phyloP scores from a whole-genome alignment of 179 eudicot genomes.

The Pouteria campechiana region DNA sequence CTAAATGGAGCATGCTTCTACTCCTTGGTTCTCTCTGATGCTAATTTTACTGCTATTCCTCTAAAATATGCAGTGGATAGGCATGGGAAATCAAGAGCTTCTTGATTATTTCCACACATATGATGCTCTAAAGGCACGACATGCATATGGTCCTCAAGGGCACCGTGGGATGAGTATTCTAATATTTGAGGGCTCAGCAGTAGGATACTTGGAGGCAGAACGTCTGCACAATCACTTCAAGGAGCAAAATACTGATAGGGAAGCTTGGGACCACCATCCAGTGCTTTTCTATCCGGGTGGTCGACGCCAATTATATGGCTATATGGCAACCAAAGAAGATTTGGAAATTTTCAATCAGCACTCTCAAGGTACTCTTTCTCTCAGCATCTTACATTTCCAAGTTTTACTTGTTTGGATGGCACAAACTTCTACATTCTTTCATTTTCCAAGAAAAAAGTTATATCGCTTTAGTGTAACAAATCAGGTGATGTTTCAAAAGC shows the following conservation, averaged over 20 bases:
- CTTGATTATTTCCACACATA: conserved; percentile 48
- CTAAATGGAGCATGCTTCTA: too few relatives aligned
- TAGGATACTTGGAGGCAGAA: conserved; percentile 69
- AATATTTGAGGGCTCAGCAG: conserved; percentile 61
- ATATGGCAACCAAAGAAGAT: conserved; percentile 54
- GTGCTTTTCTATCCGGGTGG: conserved; percentile 54
- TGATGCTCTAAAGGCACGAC: conserved; percentile 49
- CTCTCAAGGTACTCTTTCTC: conserved; percentile 32
- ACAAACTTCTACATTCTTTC: too few relatives aligned
- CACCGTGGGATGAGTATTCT: conserved; percentile 69
- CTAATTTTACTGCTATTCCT: too few relatives aligned
- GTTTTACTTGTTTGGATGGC: neutral
- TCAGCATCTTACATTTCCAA: neutral
- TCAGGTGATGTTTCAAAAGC: too few relatives aligned
- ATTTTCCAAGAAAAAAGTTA: neutral
- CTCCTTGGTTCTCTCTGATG: too few relatives aligned
- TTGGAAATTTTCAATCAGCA: conserved; percentile 59
- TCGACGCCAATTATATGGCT: conserved; percentile 66
- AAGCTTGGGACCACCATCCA: conserved; percentile 41
- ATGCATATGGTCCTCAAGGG: conserved; percentile 83
- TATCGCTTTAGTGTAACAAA: neutral
- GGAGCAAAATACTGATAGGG: conserved; percentile 43
- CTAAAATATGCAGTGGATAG: conserved; percentile 84
- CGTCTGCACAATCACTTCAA: conserved; percentile 51
- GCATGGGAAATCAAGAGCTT: conserved; percentile 90